Evolutionary conservation across 176 grass and related monocot species (phyloP).

Genomic region (Coix lacrymajobi): DNA sequence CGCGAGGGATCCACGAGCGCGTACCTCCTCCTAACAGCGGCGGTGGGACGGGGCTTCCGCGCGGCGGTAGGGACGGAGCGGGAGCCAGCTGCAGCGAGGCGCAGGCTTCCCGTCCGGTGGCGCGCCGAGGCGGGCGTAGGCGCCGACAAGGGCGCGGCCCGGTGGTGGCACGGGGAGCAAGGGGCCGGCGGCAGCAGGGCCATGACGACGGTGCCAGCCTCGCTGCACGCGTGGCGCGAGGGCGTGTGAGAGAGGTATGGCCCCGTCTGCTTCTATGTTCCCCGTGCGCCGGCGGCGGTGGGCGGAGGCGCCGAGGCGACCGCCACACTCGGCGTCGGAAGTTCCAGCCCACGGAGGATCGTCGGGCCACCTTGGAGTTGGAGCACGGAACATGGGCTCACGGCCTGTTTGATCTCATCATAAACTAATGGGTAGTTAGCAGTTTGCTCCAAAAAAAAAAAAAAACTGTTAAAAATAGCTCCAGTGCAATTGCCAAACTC

Average conservation of each 20-base stretch:
- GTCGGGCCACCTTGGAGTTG: no score
- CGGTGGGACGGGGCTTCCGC: no score
- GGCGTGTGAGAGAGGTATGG: background rate
- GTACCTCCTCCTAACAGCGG: slow-evolving; percentile 26
- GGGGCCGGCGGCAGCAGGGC: background rate
- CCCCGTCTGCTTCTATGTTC: background rate
- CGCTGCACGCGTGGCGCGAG: background rate
- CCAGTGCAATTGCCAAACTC: no score
- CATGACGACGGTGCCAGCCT: background rate
- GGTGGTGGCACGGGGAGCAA: background rate
- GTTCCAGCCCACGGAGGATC: no score
- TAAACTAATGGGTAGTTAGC: no score
- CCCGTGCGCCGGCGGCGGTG: background rate
- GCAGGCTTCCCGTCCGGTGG: background rate
- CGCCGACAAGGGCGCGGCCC: background rate
- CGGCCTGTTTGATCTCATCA: no score
- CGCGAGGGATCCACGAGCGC: background rate
- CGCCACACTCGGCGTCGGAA: no score
- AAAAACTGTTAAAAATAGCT: no score
- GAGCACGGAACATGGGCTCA: no score
- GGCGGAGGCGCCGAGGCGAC: slow-evolving; percentile 6
- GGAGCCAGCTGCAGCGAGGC: background rate
- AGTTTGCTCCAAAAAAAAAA: no score
- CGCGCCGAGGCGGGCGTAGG: background rate
- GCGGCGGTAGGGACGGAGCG: background rate